phyloP scores from a whole-genome alignment of 805 yeast genomes.

The Wickerhamiella allomyrinae region DNA sequence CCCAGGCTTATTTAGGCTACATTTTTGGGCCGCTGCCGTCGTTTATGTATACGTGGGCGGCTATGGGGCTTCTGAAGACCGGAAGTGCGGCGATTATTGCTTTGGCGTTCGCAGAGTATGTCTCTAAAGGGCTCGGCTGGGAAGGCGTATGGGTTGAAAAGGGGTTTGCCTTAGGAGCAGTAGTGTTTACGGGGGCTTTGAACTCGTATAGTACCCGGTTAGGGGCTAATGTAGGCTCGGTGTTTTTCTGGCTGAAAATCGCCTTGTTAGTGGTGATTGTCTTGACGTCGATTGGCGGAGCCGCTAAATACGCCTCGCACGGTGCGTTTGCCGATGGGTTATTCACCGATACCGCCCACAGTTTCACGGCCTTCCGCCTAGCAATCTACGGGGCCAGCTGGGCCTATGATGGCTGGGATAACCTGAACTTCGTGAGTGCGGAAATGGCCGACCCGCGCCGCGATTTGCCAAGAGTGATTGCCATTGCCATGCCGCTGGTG shows the following conservation, averaged over 20 bases:
- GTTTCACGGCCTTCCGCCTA: constrained; percentile 22
- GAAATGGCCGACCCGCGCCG: constrained; percentile 27
- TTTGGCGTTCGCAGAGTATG: constrained; percentile 28
- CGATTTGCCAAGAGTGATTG: constrained; percentile 28
- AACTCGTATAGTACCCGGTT: constrained; percentile 21
- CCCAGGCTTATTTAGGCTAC: constrained; percentile 27
- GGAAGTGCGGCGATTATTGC: constrained; percentile 30
- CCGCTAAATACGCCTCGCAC: constrained; percentile 11
- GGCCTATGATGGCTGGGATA: constrained; percentile 36
- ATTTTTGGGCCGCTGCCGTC: constrained; percentile 27
- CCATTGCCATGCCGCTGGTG: constrained; percentile 28
- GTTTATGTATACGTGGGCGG: constrained; percentile 28
- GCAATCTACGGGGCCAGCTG: constrained; percentile 30
- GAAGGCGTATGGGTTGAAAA: constrained; percentile 21
- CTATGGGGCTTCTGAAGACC: constrained; percentile 27
- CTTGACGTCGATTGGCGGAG: constrained; percentile 20
- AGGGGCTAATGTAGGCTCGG: constrained; percentile 24
- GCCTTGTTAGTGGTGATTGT: constrained; percentile 21
- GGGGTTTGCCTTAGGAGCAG: constrained; percentile 21
- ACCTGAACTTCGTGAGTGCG: constrained; percentile 29
- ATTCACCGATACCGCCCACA: constrained; percentile 20
- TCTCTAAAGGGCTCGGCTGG: constrained; percentile 18
- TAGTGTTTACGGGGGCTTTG: constrained; percentile 17
- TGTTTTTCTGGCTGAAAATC: constrained; percentile 25
- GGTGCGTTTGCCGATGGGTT: constrained; percentile 17